Percentiles rank a stretch among this genome's conserved stretches.
These are phyloP conservation scores for Colletotrichum sp. DNA, from an alignment of 2,329 filamentous ascomycete species.

Conservation along the genomic window DNA sequence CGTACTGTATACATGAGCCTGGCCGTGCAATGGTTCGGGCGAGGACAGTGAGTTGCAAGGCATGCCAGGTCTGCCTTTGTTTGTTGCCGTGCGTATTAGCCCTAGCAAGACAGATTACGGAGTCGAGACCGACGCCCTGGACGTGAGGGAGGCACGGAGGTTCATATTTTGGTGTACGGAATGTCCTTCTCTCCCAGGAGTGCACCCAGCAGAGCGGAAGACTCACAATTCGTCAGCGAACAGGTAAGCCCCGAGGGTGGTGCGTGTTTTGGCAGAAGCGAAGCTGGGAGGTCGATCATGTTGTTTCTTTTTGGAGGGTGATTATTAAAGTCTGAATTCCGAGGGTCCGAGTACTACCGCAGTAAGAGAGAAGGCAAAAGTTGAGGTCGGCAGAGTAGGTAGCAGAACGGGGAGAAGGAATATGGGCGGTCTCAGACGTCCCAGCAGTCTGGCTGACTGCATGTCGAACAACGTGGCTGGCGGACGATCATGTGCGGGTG, in stretches of 20 bases:
- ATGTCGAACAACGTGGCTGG: slow-evolving; percentile 4
- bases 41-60: neutral
- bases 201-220: neutral
- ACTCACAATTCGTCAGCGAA: neutral
- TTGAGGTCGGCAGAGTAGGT: neutral
- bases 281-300: neutral
- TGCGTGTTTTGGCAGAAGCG: neutral
- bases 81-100: neutral
- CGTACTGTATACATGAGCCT: neutral
- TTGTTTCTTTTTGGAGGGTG: neutral
- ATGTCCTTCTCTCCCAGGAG: neutral
- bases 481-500: neutral
- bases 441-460: neutral
- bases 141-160: neutral
- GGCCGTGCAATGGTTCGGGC: neutral
- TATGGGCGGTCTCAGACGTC: neutral
- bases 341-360: neutral
- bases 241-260: neutral
- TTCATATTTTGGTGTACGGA: neutral
- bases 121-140: neutral
- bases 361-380: neutral
- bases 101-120: neutral
- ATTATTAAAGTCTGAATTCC: neutral
- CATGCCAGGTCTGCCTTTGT: neutral
- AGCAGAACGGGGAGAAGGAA: neutral